A percentile compares a stretch with the other conserved stretches of the same genome.
Conservation (phyloP, 805 yeast species). For the Saccharomycopsis vini region DNA sequence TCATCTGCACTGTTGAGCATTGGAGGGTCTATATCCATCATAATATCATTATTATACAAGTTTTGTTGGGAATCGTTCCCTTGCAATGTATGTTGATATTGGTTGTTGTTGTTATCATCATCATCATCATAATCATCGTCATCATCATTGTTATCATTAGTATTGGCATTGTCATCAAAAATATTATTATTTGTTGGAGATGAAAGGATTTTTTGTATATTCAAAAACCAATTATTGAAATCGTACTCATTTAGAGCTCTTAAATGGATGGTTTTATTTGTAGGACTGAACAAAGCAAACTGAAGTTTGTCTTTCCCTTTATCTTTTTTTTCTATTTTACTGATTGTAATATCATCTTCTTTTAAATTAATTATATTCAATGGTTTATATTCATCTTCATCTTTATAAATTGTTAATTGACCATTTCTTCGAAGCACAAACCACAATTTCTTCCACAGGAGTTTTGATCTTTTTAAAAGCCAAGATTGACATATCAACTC, state of each 20-base stretch:
- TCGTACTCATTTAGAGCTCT: slow-evolving; percentile 20
- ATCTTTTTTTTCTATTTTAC: slow-evolving; percentile 14
- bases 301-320: slow-evolving; percentile 13
- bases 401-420: slow-evolving; percentile 17
- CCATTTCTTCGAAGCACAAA: slow-evolving; percentile 16
- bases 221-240: slow-evolving; percentile 22
- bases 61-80: background rate
- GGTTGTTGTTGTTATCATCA: slow-evolving; percentile 3
- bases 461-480: slow-evolving; percentile 10
- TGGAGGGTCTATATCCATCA: background rate
- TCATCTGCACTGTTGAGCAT: too few relatives aligned
- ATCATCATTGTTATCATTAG: slow-evolving; percentile 16
- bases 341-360: slow-evolving; percentile 11
- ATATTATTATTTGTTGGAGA: slow-evolving; percentile 14
- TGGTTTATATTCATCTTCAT: slow-evolving; percentile 19
- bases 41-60: background rate
- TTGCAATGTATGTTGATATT: background rate
- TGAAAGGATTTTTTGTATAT: slow-evolving; percentile 14
- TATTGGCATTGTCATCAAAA: slow-evolving; percentile 4
- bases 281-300: slow-evolving; percentile 18
- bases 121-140: too few relatives aligned
- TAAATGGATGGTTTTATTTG: slow-evolving; percentile 20
- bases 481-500: slow-evolving; percentile 17
- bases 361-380: slow-evolving; percentile 15
- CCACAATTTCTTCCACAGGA: slow-evolving; percentile 19